Percentiles rank a stretch among this genome's conserved stretches.
Conservation (phyloP, 2,329 filamentous ascomycete genomes). For the Botryosphaeria dothidea region DNA sequence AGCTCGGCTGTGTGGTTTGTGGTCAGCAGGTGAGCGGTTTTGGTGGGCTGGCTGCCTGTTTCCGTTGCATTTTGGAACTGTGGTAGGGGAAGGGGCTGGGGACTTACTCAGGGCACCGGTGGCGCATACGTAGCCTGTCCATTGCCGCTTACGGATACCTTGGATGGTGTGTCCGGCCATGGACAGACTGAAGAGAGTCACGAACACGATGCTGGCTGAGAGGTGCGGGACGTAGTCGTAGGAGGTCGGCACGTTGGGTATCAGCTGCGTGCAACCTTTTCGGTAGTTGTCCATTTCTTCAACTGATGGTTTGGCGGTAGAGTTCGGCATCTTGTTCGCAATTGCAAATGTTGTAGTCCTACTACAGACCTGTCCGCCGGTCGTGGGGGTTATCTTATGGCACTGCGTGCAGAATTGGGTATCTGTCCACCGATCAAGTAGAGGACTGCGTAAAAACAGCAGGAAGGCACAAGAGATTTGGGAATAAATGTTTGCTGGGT, state of each 20-base stretch:
- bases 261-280: neutral
- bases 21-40: neutral
- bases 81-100: neutral
- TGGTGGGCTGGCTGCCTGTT: neutral
- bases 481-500: too few species aligned
- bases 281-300: neutral
- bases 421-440: too few species aligned
- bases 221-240: conserved; percentile 10
- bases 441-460: too few species aligned
- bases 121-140: neutral
- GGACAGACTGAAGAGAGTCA: neutral
- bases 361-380: neutral
- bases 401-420: too few species aligned
- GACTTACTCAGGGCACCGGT: neutral
- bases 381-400: too few species aligned
- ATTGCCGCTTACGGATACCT: neutral
- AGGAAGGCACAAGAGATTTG: too few species aligned
- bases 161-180: neutral
- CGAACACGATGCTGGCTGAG: conserved; percentile 3
- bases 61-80: neutral
- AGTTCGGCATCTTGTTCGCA: too few species aligned
- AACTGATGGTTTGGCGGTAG: neutral
- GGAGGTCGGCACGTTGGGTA: neutral
- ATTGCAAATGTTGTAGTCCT: too few species aligned
- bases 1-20: conserved; percentile 38